Evolutionary conservation across 176 grass and related monocot genomes (phyloP).

Genomic region (Poa annua): DNA sequence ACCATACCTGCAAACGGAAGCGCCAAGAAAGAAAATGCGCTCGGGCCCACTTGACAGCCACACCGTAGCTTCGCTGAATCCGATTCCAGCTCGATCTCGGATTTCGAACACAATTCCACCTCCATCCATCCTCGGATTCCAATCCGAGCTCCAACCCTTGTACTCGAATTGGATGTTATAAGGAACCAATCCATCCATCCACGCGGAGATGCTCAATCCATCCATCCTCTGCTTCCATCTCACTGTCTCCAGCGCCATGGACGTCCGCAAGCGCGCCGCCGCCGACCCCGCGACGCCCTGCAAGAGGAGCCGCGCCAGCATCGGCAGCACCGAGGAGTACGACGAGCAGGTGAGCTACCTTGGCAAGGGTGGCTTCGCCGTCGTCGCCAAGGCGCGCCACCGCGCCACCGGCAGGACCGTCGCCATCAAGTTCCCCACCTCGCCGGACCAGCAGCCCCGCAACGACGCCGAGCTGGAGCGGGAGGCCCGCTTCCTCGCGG

Average conservation of each 20-base stretch:
- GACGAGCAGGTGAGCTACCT: not conserved
- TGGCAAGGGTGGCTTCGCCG: conserved; percentile 1
- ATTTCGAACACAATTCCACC: no score
- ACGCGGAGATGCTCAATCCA: no score
- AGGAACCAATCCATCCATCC: no score
- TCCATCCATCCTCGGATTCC: no score
- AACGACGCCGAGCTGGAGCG: not conserved
- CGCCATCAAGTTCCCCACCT: not conserved
- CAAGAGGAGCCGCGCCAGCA: not conserved
- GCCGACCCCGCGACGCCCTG: not conserved
- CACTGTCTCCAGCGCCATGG: not conserved
- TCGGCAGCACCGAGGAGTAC: not conserved
- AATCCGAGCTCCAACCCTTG: no score
- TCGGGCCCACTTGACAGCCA: no score
- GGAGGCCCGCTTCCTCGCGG: not conserved
- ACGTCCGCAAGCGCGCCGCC: not conserved
- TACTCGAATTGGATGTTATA: no score
- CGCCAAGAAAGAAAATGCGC: no score
- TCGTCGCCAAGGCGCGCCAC: not conserved
- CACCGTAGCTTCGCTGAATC: no score
- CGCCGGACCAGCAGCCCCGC: not conserved
- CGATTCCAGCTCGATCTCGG: no score
- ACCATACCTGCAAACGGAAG: no score
- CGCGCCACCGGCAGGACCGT: conserved; percentile 3
- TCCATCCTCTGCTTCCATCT: no score